Evolutionary conservation across 345 rosid genomes (phyloP).

Genomic region (Excoecaria agallocha): DNA sequence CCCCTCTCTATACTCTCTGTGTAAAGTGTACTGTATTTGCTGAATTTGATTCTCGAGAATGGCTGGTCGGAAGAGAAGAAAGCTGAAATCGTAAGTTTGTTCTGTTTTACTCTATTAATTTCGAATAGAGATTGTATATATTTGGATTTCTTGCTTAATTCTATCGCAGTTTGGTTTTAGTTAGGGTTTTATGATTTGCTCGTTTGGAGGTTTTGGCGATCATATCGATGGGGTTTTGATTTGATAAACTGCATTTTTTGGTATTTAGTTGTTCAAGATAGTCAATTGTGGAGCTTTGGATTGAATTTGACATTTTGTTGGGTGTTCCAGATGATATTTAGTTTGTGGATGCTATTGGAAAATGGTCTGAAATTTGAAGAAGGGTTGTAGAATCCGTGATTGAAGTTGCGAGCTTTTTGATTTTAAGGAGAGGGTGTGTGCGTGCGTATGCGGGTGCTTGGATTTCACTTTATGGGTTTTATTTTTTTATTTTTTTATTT

Average conservation of each 20-base stretch:
- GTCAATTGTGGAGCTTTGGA: slow-evolving; percentile 11
- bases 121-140: neutral
- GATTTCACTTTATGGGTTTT: neutral
- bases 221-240: neutral
- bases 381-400: neutral
- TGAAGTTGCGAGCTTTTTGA: neutral
- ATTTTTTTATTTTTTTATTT: no score
- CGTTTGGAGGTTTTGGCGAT: neutral
- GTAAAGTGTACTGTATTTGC: neutral
- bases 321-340: slow-evolving; percentile 8
- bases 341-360: slow-evolving; percentile 4
- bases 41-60: slow-evolving; percentile 13
- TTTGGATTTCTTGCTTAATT: neutral
- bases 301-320: neutral
- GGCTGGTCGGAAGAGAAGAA: slow-evolving; percentile 44
- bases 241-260: slow-evolving; percentile 2
- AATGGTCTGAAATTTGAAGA: neutral
- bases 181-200: slow-evolving; percentile 22
- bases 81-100: slow-evolving; percentile 39
- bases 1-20: neutral
- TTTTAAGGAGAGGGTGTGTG: neutral
- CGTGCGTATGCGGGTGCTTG: neutral
- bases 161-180: neutral
- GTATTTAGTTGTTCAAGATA: neutral
- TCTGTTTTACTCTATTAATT: neutral